Evolutionary conservation across 78 protist species (phyloP).

Genomic region (Tieghemostelium lacteum): DNA sequence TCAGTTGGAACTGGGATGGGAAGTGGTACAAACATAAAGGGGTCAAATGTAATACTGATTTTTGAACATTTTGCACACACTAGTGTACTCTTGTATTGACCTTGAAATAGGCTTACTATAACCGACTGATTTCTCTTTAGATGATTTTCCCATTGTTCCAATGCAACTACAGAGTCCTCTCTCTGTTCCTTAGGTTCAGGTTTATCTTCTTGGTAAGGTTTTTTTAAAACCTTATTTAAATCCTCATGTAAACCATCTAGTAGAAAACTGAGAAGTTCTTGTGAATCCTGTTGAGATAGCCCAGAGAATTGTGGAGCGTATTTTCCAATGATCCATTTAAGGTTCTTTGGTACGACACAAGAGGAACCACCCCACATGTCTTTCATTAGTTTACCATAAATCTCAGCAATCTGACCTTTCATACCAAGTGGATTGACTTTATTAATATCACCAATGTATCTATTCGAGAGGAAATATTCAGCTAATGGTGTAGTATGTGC

Average conservation of each 20-base stretch:
- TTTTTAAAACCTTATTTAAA: slow-evolving; percentile 83
- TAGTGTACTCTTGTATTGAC: slow-evolving; percentile 82
- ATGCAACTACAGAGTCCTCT: slow-evolving; percentile 82
- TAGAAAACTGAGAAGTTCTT: slow-evolving; percentile 86
- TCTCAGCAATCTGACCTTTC: slow-evolving; percentile 89
- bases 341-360: slow-evolving; percentile 77
- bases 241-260: slow-evolving; percentile 96
- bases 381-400: slow-evolving; percentile 81
- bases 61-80: slow-evolving; percentile 77
- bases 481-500: slow-evolving; percentile 78
- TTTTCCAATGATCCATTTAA: slow-evolving; percentile 85
- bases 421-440: slow-evolving; percentile 87
- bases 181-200: slow-evolving; percentile 54
- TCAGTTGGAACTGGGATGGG: slow-evolving; percentile 87
- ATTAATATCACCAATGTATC: slow-evolving; percentile 81
- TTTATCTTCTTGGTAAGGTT: slow-evolving; percentile 83
- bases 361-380: slow-evolving; percentile 87
- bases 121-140: slow-evolving; percentile 86
- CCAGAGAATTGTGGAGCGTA: slow-evolving; percentile 91
- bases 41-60: slow-evolving; percentile 83
- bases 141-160: slow-evolving; percentile 90
- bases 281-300: slow-evolving; percentile 92
- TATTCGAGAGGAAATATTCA: slow-evolving; percentile 79
- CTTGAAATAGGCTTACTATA: slow-evolving; percentile 92
- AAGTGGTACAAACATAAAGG: slow-evolving; percentile 89